Conservation (phyloP, 2,329 filamentous ascomycete species). For the Penicillium capsulatum region DNA sequence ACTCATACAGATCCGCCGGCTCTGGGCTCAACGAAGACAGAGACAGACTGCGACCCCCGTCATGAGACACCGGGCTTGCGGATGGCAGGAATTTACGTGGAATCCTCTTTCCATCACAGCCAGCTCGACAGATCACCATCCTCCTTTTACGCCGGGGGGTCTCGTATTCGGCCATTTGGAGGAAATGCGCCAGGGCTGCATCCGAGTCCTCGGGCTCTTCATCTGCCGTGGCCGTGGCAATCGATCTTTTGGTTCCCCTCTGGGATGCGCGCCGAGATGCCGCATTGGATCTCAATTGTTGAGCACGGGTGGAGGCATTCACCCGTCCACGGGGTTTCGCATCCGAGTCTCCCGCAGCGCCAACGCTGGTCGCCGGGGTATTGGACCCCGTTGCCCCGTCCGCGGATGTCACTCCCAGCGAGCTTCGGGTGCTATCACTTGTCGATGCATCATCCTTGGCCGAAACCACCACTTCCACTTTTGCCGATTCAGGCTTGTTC, state of each 20-base stretch:
- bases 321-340: conserved; percentile 30
- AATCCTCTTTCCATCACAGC: not conserved
- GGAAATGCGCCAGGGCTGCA: conserved; percentile 52
- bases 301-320: conserved; percentile 46
- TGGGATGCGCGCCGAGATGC: conserved; percentile 39
- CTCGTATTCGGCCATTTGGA: conserved; percentile 56
- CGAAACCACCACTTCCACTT: conserved; percentile 31
- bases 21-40: no score
- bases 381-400: conserved; percentile 52
- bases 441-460: conserved; percentile 22
- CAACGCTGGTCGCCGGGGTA: conserved; percentile 60
- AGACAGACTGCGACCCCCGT: not conserved
- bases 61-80: not conserved
- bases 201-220: conserved; percentile 33
- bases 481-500: not conserved
- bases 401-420: conserved; percentile 37
- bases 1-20: not conserved
- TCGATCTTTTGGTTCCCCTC: conserved; percentile 43
- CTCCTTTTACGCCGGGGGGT: conserved; percentile 35
- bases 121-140: not conserved
- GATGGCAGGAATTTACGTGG: not conserved
- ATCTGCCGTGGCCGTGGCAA: conserved; percentile 43
- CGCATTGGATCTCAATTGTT: conserved; percentile 48
- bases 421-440: conserved; percentile 37
- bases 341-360: conserved; percentile 51